Percentiles rank a stretch among this genome's conserved stretches.
Evolutionary conservation across 2,329 filamentous ascomycete genomes (phyloP).

Genomic region (Aspergillus sp.): DNA sequence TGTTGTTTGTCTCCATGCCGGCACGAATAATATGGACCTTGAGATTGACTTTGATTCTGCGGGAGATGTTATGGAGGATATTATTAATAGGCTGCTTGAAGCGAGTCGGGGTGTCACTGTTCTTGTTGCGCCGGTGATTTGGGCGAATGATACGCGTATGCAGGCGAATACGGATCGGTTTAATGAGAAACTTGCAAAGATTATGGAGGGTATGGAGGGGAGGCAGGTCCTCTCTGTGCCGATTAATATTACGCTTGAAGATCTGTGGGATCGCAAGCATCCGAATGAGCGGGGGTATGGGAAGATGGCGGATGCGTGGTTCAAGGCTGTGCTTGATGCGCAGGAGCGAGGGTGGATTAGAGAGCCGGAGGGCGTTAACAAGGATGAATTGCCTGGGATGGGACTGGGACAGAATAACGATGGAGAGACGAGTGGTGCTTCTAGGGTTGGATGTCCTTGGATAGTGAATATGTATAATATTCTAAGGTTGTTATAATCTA

Average conservation of each 20-base stretch:
- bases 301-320: not conserved
- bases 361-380: not conserved
- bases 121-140: not conserved
- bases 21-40: not conserved
- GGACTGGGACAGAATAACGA: not conserved
- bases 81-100: not conserved
- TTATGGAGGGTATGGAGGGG: not conserved
- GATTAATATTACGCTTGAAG: not conserved
- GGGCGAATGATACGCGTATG: not conserved
- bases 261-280: not conserved
- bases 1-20: not conserved
- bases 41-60: not conserved
- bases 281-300: not conserved
- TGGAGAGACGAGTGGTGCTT: no score
- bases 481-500: no score
- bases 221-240: not conserved
- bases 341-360: not conserved
- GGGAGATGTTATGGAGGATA: not conserved
- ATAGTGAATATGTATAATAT: no score
- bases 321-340: not conserved
- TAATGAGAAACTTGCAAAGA: not conserved
- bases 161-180: not conserved
- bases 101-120: not conserved
- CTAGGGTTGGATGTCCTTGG: no score
- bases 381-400: not conserved